Evolutionary conservation across 805 yeast genomes (phyloP).

Genomic region (Ogataea trehaloabstinens): DNA sequence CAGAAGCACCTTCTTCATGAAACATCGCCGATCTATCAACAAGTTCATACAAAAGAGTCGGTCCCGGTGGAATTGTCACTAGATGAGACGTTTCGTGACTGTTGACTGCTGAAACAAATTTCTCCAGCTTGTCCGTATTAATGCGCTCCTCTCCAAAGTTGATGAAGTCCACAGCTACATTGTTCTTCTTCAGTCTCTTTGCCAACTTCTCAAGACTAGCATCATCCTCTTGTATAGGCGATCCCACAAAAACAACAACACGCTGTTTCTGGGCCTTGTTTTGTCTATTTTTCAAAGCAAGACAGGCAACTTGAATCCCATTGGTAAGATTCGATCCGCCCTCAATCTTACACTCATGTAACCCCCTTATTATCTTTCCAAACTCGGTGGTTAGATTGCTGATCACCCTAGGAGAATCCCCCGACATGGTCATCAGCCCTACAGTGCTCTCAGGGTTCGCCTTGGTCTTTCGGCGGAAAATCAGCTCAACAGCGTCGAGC

Average conservation of each 20-base stretch:
- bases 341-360: conserved; percentile 71
- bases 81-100: conserved; percentile 77
- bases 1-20: conserved; percentile 57
- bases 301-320: conserved; percentile 88
- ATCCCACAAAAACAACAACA: conserved; percentile 84
- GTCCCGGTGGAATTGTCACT: conserved; percentile 85
- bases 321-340: conserved; percentile 70
- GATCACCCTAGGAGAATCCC: conserved; percentile 80
- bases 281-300: conserved; percentile 94
- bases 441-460: conserved; percentile 93
- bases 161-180: conserved; percentile 82
- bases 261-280: conserved; percentile 91
- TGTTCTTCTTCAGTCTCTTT: conserved; percentile 89
- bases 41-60: conserved; percentile 77
- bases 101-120: conserved; percentile 70
- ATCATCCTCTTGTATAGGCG: conserved; percentile 70
- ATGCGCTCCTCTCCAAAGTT: conserved; percentile 86
- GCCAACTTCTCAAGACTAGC: conserved; percentile 81
- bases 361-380: conserved; percentile 80
- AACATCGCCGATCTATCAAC: conserved; percentile 76
- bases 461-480: conserved; percentile 82
- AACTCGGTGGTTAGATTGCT: conserved; percentile 84
- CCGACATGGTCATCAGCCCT: conserved; percentile 87
- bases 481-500: conserved; percentile 80
- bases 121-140: conserved; percentile 77